Evolutionary conservation across 257 asterid genomes (phyloP).

Genomic region (Solanum rostratum): DNA sequence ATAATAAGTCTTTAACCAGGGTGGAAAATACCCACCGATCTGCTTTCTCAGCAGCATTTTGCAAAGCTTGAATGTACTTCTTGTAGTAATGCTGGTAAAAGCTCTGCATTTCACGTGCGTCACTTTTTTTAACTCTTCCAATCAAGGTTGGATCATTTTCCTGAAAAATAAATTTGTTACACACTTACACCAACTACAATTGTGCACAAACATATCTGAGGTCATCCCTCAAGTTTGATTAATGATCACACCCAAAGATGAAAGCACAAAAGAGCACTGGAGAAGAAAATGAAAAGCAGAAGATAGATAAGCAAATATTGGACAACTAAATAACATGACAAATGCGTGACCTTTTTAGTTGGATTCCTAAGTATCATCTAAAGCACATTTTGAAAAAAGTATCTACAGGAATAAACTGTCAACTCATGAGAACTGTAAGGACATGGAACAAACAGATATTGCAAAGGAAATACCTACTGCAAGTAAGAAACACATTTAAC

Average conservation of each 20-base stretch:
- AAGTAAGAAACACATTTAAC: background rate
- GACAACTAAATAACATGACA: background rate
- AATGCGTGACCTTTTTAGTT: background rate
- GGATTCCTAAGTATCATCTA: background rate
- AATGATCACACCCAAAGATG: background rate
- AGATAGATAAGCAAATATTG: background rate
- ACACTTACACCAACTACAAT: background rate
- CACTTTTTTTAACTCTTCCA: conserved; percentile 98
- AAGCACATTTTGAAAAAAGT: background rate
- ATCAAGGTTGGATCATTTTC: conserved; percentile 95
- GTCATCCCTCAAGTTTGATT: background rate
- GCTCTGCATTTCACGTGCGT: conserved; percentile 99
- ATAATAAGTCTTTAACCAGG: background rate
- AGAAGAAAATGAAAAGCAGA: background rate
- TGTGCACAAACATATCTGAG: background rate
- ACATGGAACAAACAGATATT: background rate
- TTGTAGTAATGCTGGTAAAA: conserved; percentile 97
- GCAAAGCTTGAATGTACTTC: conserved; percentile 96
- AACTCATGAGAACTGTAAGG: background rate
- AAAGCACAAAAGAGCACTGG: background rate
- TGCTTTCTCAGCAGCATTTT: conserved; percentile 97
- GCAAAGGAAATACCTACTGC: background rate
- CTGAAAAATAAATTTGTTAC: conserved; percentile 27
- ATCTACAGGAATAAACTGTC: background rate
- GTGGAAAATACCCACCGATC: conserved; percentile 60